Conservation (phyloP, 257 asterid species). For the Anisodus tanguticus region DNA sequence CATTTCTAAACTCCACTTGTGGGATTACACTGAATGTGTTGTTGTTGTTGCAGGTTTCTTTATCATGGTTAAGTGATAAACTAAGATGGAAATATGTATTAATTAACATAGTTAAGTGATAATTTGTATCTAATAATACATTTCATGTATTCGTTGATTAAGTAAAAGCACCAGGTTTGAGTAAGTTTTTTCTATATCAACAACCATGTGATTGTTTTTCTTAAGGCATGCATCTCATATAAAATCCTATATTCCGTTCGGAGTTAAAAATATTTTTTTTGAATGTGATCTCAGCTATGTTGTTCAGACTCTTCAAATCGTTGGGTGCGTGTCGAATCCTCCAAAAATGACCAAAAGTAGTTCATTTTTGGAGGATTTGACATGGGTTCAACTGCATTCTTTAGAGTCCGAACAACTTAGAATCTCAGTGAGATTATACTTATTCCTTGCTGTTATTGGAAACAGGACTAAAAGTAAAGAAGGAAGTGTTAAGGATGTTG, state of each 20-base stretch:
- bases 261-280: background rate
- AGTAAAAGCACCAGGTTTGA: background rate
- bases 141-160: background rate
- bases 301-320: background rate
- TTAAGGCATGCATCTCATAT: background rate
- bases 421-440: background rate
- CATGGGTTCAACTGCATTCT: background rate
- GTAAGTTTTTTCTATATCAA: background rate
- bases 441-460: background rate
- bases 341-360: background rate
- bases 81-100: too few species aligned
- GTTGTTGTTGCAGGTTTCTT: too few species aligned
- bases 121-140: background rate
- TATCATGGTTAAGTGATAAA: background rate
- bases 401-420: background rate
- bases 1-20: too few species aligned
- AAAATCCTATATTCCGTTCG: background rate
- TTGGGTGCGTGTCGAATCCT: background rate
- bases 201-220: background rate
- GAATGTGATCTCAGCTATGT: background rate
- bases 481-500: constrained; percentile 2
- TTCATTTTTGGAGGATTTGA: background rate
- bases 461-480: constrained; percentile 17
- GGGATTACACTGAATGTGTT: too few species aligned
- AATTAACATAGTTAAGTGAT: background rate